These are phyloP conservation scores for Phytophthora hibernalis DNA, from an alignment of 352 stramenopile genomes.

Conservation along the genomic window DNA sequence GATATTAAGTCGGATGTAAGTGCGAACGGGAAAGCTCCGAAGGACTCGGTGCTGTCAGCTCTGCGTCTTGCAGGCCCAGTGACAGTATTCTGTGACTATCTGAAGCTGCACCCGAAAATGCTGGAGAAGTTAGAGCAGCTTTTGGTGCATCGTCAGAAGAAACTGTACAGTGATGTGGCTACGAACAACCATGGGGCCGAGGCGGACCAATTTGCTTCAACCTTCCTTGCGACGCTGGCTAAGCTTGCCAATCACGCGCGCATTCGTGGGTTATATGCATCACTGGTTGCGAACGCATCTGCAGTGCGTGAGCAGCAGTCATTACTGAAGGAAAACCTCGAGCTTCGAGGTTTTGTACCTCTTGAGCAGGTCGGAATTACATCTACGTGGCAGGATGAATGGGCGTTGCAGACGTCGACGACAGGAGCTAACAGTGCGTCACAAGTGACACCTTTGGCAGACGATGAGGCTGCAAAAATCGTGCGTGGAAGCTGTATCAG, in stretches of 20 bases:
- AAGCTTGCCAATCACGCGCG: conserved; percentile 65
- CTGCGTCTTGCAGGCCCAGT: conserved; percentile 64
- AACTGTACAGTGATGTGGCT: conserved; percentile 33
- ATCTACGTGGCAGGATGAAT: conserved; percentile 18
- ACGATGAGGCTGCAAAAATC: conserved; percentile 56
- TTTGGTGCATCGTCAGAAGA: conserved; percentile 34
- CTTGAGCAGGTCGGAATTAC: conserved; percentile 35
- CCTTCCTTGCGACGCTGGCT: conserved; percentile 58
- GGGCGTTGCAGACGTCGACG: conserved; percentile 27
- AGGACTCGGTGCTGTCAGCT: conserved; percentile 29
- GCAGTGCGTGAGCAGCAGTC: conserved; percentile 48
- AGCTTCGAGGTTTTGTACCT: conserved; percentile 74
- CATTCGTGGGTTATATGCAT: conserved; percentile 49
- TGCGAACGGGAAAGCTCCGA: conserved; percentile 18
- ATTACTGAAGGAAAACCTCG: conserved; percentile 75
- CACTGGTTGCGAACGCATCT: conserved; percentile 33
- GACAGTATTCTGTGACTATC: conserved; percentile 72
- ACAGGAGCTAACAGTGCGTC: conserved; percentile 20
- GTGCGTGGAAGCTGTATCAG: conserved; percentile 67
- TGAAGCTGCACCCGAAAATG: conserved; percentile 56
- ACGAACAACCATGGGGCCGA: conserved; percentile 29
- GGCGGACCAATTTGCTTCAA: conserved; percentile 34
- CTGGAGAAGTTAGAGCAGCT: conserved; percentile 55
- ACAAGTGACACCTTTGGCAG: conserved; percentile 36
- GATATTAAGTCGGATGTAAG: conserved; percentile 27